Percentiles rank a stretch among this genome's conserved stretches.
Evolutionary conservation across 164 flowering plant genomes (phyloP).

Genomic region (Platanus orientalis): DNA sequence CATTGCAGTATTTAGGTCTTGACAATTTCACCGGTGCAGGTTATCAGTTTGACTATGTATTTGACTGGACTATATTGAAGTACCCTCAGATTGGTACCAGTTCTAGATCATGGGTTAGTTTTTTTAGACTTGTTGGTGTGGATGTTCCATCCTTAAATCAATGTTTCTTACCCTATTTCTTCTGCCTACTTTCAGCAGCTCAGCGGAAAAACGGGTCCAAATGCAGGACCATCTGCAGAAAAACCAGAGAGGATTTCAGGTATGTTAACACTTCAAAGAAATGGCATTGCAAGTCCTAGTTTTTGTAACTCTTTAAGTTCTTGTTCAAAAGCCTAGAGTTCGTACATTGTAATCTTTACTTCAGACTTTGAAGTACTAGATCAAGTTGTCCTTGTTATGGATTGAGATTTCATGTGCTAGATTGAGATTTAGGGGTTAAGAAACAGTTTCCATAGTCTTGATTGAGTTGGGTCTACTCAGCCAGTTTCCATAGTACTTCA

Average conservation of each 20-base stretch:
- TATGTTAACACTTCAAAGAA: constrained; percentile 1
- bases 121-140: constrained; percentile 5
- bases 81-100: constrained; percentile 62
- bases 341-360: not conserved
- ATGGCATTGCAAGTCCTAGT: not conserved
- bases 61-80: constrained; percentile 81
- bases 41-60: constrained; percentile 77
- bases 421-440: too few relatives aligned
- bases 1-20: not conserved
- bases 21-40: constrained; percentile 30
- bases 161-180: constrained; percentile 2
- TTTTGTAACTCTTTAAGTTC: not conserved
- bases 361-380: not conserved
- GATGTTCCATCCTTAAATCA: not conserved
- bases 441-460: too few relatives aligned
- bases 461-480: too few relatives aligned
- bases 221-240: constrained; percentile 34
- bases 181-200: constrained; percentile 21
- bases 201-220: constrained; percentile 26
- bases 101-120: constrained; percentile 51
- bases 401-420: too few relatives aligned
- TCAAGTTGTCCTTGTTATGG: not conserved
- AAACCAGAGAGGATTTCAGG: constrained; percentile 30
- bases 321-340: not conserved
- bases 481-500: not conserved